phyloP scores from a whole-genome alignment of 805 yeast species.

The Vanderwaltozyma yarrowii region DNA sequence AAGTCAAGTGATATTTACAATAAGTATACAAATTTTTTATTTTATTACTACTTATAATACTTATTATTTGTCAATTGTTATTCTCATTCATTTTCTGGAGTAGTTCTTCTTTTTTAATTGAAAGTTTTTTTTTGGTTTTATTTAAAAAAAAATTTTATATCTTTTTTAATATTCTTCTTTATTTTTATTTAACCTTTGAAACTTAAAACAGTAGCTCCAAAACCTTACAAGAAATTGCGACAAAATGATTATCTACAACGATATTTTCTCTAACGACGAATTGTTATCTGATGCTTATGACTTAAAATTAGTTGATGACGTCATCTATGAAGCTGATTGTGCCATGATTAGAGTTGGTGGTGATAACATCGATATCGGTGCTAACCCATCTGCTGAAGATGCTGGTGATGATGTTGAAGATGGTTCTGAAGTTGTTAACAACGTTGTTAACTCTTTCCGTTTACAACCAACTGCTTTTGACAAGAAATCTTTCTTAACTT shows the following conservation, averaged over 20 bases:
- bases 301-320: conserved; percentile 75
- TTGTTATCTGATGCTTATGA: conserved; percentile 96
- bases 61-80: no score
- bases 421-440: conserved; percentile 87
- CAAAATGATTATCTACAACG: conserved; percentile 42
- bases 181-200: not conserved
- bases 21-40: no score
- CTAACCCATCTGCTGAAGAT: conserved; percentile 98
- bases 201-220: no score
- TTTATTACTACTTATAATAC: no score
- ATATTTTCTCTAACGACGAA: conserved; percentile 91
- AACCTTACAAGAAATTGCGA: no score
- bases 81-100: no score
- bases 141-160: no score
- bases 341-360: conserved; percentile 80
- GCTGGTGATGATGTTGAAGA: conserved; percentile 78
- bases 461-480: conserved; percentile 91
- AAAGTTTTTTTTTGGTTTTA: no score
- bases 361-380: conserved; percentile 97
- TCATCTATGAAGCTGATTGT: conserved; percentile 95
- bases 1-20: no score
- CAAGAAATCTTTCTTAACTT: conserved; percentile 94
- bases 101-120: no score
- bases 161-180: no score
- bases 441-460: conserved; percentile 97